These are phyloP conservation scores for Pezicula carpinea DNA, from an alignment of 2,329 filamentous ascomycete genomes.

Conservation along the genomic window DNA sequence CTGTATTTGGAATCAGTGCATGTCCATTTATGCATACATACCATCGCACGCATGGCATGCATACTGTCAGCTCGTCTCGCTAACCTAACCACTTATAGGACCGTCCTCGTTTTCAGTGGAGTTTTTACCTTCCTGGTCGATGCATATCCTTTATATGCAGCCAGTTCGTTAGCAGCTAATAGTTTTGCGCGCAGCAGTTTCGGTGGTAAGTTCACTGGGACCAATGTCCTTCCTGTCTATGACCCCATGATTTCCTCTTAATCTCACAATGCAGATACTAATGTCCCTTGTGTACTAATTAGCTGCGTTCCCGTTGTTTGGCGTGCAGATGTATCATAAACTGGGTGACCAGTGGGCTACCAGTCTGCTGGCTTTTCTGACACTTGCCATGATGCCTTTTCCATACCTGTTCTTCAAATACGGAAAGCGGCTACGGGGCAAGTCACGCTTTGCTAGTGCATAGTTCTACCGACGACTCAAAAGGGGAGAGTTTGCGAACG, in stretches of 20 bases:
- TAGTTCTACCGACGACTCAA: slow-evolving; percentile 5
- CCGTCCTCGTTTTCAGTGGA: slow-evolving; percentile 73
- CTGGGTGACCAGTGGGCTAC: slow-evolving; percentile 70
- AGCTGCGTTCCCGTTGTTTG: slow-evolving; percentile 75
- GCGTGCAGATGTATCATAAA: slow-evolving; percentile 64
- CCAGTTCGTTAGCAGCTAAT: slow-evolving; percentile 77
- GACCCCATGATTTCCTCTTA: neutral
- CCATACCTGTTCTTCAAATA: slow-evolving; percentile 59
- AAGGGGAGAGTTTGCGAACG: neutral
- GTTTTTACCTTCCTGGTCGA: slow-evolving; percentile 82
- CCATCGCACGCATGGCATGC: slow-evolving; percentile 13
- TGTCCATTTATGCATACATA: slow-evolving; percentile 12
- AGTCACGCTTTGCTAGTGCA: slow-evolving; percentile 46
- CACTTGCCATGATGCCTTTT: slow-evolving; percentile 58
- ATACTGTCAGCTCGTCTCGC: neutral
- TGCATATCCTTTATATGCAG: slow-evolving; percentile 71
- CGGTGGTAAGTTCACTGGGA: slow-evolving; percentile 38
- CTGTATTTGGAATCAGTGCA: neutral
- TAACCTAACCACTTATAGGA: slow-evolving; percentile 38
- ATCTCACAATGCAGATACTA: too few relatives aligned
- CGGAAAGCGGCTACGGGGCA: slow-evolving; percentile 51
- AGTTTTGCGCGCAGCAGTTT: slow-evolving; percentile 74
- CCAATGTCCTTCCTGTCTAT: slow-evolving; percentile 1
- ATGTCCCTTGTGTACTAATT: neutral
- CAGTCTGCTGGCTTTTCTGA: slow-evolving; percentile 55